Evolutionary conservation across 768 basidiomycete genomes (phyloP).

Genomic region (Naganishia vaughanmartiniae): DNA sequence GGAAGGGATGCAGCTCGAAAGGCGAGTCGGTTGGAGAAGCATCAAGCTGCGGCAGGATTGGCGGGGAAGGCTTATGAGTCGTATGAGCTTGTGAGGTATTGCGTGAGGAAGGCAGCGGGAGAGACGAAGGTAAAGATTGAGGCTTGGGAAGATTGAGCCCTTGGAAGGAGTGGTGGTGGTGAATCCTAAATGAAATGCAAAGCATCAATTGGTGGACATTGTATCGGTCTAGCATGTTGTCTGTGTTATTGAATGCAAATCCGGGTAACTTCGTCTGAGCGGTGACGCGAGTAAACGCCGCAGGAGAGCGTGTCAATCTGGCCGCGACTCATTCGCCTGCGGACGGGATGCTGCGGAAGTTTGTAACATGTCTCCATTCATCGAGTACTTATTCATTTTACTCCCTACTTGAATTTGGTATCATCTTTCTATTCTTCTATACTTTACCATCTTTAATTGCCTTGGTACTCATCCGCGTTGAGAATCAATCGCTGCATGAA

Average conservation of each 20-base stretch:
- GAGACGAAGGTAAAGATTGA: conserved; percentile 61
- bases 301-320: too few species aligned
- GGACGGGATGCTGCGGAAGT: too few species aligned
- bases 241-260: too few species aligned
- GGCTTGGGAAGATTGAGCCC: conserved; percentile 56
- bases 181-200: too few species aligned
- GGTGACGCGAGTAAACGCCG: too few species aligned
- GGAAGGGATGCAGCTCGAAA: conserved; percentile 77
- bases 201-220: background rate
- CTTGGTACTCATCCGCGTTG: conserved; percentile 39
- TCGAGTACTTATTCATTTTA: background rate
- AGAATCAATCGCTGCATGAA: conserved; percentile 45
- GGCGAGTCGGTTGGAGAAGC: conserved; percentile 75
- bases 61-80: conserved; percentile 66
- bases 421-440: background rate
- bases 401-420: background rate
- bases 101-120: conserved; percentile 66
- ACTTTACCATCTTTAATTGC: background rate
- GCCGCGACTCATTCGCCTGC: too few species aligned
- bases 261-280: too few species aligned
- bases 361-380: background rate
- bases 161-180: too few species aligned
- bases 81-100: conserved; percentile 73
- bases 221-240: background rate
- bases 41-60: conserved; percentile 76